Evolutionary conservation across 1,284 basidiomycete species (phyloP).

Genomic region (Ustilago tritici): DNA sequence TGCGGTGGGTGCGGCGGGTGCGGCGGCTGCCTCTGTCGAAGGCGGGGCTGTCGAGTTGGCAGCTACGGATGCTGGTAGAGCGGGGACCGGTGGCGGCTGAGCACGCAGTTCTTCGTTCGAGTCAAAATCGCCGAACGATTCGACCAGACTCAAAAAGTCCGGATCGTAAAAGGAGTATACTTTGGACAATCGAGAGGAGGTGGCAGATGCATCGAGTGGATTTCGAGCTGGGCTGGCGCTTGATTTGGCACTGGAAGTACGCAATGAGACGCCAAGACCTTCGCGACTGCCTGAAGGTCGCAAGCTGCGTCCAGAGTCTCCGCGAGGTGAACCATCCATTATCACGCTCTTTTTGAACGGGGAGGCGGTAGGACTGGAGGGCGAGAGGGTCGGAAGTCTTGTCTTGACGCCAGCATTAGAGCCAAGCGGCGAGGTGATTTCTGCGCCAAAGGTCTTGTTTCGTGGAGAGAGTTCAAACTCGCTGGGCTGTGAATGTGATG

Average conservation of each 20-base stretch:
- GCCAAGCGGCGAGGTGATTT: constrained; percentile 10
- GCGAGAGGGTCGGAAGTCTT: constrained; percentile 13
- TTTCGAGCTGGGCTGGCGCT: constrained; percentile 8
- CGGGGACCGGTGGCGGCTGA: constrained; percentile 28
- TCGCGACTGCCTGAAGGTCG: constrained; percentile 30
- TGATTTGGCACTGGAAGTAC: constrained; percentile 19
- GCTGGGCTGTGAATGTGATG: constrained; percentile 6
- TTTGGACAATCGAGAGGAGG: constrained; percentile 44
- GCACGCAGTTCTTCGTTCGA: constrained; percentile 44
- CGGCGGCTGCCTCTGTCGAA: neutral
- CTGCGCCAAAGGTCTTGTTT: constrained; percentile 17
- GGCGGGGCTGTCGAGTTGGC: neutral
- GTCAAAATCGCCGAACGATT: constrained; percentile 67
- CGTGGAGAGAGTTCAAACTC: constrained; percentile 37
- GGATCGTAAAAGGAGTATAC: constrained; percentile 82
- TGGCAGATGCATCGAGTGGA: constrained; percentile 31
- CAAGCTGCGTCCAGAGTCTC: constrained; percentile 10
- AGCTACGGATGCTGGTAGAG: constrained; percentile 17
- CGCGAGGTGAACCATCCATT: constrained; percentile 15
- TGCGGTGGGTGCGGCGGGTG: neutral
- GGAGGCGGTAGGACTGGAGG: constrained; percentile 26
- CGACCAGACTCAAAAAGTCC: constrained; percentile 76
- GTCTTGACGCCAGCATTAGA: constrained; percentile 21
- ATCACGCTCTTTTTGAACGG: constrained; percentile 26
- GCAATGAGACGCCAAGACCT: constrained; percentile 34